Conservation (phyloP, 2,329 filamentous ascomycete genomes). For the Saccharata proteae region DNA sequence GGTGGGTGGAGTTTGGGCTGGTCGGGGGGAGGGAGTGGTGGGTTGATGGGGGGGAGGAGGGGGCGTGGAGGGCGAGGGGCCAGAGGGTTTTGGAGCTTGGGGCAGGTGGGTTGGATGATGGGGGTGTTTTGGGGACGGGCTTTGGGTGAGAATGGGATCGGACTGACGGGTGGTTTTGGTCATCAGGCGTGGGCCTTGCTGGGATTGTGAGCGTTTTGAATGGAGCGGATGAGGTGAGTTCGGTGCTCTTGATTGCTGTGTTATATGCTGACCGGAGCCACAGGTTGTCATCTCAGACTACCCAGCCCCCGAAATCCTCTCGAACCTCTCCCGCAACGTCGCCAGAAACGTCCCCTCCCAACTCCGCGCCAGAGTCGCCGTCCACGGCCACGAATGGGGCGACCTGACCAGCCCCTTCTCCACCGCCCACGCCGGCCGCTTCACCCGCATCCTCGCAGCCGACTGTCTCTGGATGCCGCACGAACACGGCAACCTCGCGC, state of each 20-base stretch:
- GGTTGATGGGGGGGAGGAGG: constrained; percentile 19
- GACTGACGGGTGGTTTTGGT: constrained; percentile 11
- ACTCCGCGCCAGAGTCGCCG: constrained; percentile 26
- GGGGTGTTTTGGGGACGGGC: constrained; percentile 12
- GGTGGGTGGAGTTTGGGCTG: neutral
- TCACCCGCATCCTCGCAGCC: constrained; percentile 54
- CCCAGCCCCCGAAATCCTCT: constrained; percentile 47
- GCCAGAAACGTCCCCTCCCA: constrained; percentile 34
- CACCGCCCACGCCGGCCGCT: constrained; percentile 26
- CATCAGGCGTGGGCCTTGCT: constrained; percentile 32
- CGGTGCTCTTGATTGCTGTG: neutral
- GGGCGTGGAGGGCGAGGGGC: constrained; percentile 36
- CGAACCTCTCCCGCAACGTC: constrained; percentile 48
- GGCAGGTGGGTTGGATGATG: constrained; percentile 44
- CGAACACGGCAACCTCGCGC: constrained; percentile 55
- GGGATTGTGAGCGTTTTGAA: constrained; percentile 34
- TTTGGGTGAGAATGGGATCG: constrained; percentile 28
- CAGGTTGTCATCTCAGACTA: constrained; percentile 55
- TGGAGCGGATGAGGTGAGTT: constrained; percentile 30
- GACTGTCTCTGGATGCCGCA: constrained; percentile 67
- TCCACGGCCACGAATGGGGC: constrained; percentile 57
- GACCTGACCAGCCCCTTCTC: constrained; percentile 34
- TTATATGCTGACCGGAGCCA: neutral
- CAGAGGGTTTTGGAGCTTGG: constrained; percentile 52
- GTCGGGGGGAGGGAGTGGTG: constrained; percentile 20